These are phyloP conservation scores for Pleurotus sapidus DNA, from an alignment of 768 basidiomycete species.

Conservation along the genomic window DNA sequence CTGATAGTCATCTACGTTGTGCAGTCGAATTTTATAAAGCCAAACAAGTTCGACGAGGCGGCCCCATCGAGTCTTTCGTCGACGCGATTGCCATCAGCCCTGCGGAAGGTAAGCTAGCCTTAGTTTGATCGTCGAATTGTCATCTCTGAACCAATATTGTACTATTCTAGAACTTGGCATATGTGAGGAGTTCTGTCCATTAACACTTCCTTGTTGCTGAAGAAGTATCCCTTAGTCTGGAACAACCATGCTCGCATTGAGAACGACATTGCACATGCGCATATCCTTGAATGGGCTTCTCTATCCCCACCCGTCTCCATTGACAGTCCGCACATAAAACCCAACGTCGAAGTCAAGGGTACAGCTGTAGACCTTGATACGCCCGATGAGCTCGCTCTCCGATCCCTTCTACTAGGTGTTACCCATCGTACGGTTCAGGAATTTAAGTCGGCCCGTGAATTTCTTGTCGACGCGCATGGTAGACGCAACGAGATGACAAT, in stretches of 20 bases:
- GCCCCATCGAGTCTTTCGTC: conserved; percentile 47
- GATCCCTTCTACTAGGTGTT: conserved; percentile 67
- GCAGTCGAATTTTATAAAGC: conserved; percentile 73
- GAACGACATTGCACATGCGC: conserved; percentile 48
- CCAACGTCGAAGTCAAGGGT: conserved; percentile 8
- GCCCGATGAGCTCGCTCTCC: conserved; percentile 66
- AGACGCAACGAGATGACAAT: conserved; percentile 38
- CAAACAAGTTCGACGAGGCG: conserved; percentile 57
- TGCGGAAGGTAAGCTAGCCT: conserved; percentile 56
- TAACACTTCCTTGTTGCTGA: not conserved
- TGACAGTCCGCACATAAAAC: conserved; percentile 23
- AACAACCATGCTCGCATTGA: conserved; percentile 69
- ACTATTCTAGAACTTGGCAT: conserved; percentile 56
- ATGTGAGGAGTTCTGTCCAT: conserved; percentile 41
- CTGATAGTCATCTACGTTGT: not conserved
- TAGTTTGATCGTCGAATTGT: not conserved
- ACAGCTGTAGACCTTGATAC: conserved; percentile 51
- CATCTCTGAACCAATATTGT: not conserved
- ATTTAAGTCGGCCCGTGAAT: conserved; percentile 39
- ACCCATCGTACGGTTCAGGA: conserved; percentile 55
- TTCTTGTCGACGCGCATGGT: conserved; percentile 49
- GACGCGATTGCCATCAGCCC: conserved; percentile 62
- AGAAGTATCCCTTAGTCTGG: conserved; percentile 52
- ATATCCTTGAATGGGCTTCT: conserved; percentile 51
- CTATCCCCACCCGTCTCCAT: conserved; percentile 45